Base-by-base conservation (phyloP, 768 basidiomycete species). In the Tylopilus vinaceipallidus region DNA sequence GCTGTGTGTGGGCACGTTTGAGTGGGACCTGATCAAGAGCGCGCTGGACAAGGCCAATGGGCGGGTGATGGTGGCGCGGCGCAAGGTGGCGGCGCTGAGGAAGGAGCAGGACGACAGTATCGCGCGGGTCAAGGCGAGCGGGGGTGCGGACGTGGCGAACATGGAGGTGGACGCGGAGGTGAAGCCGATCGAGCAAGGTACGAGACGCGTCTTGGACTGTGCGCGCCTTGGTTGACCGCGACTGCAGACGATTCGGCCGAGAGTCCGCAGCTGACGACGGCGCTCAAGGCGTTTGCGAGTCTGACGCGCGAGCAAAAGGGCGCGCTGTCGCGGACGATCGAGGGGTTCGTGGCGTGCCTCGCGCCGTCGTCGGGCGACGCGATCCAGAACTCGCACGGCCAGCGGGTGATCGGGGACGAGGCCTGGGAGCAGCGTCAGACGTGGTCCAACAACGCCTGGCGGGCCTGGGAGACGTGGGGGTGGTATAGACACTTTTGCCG, bases 401-500 rank as follows among this genome's bases (percentile, higher is more conserved):
- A 75, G 17, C 72, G 71, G 20, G 80, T 91, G 32, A 78, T 93
- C 24, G 75, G 75, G 4, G 81, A 83, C 56, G 72, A 76, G 5
- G 79, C 82, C 0, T 93, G 91, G 91, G 75, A 81, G 29, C 79
- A 79, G 36, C 84, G 88, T 20, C 74, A 73, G 1, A 77, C 72
- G 26, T 92, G 90, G 90, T 75, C 74, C 19, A 76, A 80, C 32
- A 80, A 82, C 23, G 84, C 88, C 47, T 95, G 92, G 92, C 78
- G 79, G 61, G 75, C 79, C 1, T 93, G 90, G 91, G 84, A 89
- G 70, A 88, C 85, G 0, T 92, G 89, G 86, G 84, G 88, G 2
- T 95, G 92, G 92, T 94, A 88, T 58, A 75, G 88, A 52, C 90
- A 95, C 58, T 94, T 92, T 72, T 89, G 88, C 67, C 76, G 91